Evolutionary conservation across 2,329 filamentous ascomycete species (phyloP).

Genomic region (Fusarium oxysporum): DNA sequence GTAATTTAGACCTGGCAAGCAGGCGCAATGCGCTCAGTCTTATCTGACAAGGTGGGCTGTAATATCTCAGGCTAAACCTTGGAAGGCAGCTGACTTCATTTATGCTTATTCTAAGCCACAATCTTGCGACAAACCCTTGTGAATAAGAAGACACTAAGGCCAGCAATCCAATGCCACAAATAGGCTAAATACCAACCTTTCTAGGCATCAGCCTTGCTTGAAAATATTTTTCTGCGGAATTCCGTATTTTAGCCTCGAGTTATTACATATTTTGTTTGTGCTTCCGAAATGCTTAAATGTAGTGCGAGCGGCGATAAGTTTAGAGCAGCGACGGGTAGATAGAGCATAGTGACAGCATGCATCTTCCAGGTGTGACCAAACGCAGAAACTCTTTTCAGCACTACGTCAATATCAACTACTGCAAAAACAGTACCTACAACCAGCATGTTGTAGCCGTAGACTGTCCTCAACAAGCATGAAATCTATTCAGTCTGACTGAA

Average conservation of each 20-base stretch:
- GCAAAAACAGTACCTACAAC: too few relatives aligned
- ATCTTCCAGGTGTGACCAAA: neutral
- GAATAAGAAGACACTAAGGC: neutral
- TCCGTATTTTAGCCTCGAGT: too few relatives aligned
- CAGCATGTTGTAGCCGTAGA: neutral
- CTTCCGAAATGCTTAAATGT: too few relatives aligned
- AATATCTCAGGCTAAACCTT: neutral
- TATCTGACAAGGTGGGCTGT: neutral
- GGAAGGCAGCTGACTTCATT: neutral
- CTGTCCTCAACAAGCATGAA: neutral
- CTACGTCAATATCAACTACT: fast-evolving
- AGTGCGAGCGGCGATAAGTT: too few relatives aligned
- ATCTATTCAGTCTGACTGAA: neutral
- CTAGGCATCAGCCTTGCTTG: too few relatives aligned
- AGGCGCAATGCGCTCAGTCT: neutral
- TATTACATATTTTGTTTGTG: too few relatives aligned
- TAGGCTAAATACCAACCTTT: too few relatives aligned
- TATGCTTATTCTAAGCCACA: neutral
- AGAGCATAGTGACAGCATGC: neutral
- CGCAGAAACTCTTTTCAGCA: neutral
- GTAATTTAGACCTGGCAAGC: neutral
- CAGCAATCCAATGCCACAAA: neutral
- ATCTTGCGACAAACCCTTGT: neutral
- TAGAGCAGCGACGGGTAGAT: too few relatives aligned
- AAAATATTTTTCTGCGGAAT: too few relatives aligned